Percentiles rank a stretch among this genome's conserved stretches.
These are phyloP conservation scores for Xylaria sp. DNA, from an alignment of 495 filamentous ascomycete genomes.

Conservation along the genomic window DNA sequence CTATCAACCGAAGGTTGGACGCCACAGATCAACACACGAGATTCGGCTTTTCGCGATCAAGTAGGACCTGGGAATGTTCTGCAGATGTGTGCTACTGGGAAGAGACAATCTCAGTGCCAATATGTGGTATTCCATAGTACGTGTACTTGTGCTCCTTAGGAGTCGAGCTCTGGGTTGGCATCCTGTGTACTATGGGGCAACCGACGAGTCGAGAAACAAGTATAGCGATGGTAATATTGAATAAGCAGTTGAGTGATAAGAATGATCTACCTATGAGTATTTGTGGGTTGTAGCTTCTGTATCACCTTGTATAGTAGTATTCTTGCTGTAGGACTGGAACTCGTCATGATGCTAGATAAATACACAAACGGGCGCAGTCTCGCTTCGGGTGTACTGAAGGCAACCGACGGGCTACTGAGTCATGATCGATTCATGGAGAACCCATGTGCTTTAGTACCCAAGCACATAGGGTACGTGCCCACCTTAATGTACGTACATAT, in stretches of 20 bases:
- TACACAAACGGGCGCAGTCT: background rate
- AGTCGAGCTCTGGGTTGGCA: background rate
- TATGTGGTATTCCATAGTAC: background rate
- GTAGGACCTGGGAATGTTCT: background rate
- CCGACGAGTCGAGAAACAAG: background rate
- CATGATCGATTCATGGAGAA: background rate
- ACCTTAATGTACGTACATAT: background rate
- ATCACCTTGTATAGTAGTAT: background rate
- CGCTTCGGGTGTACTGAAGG: background rate
- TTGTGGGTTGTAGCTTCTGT: background rate
- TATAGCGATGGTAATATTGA: background rate
- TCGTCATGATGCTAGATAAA: background rate
- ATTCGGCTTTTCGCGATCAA: background rate
- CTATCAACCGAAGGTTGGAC: background rate
- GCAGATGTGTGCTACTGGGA: background rate
- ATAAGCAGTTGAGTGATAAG: background rate
- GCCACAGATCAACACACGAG: background rate
- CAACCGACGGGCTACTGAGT: background rate
- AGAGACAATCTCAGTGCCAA: background rate
- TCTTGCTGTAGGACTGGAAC: background rate
- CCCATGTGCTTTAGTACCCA: too few species aligned
- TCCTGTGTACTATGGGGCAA: background rate
- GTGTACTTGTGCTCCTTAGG: background rate
- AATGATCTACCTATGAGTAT: background rate
- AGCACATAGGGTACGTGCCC: background rate